Evolutionary conservation across 495 filamentous ascomycete species (phyloP).

Genomic region (Hypomontagnella monticulosa): DNA sequence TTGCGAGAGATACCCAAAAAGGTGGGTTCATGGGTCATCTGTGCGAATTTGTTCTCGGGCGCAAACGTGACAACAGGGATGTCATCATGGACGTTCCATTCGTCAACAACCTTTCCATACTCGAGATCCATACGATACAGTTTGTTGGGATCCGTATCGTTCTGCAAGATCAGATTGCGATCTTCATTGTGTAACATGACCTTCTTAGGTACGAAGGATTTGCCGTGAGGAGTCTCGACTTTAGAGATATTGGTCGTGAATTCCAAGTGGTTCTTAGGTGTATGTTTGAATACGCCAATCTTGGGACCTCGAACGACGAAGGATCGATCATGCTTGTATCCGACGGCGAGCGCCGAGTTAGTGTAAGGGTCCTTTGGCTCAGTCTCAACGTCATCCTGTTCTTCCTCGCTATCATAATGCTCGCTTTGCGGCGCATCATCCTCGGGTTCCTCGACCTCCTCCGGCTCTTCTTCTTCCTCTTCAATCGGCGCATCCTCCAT

Average conservation of each 20-base stretch:
- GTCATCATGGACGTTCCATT: slow-evolving; percentile 99
- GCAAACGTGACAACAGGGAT: slow-evolving; percentile 90
- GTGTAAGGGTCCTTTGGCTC: slow-evolving; percentile 80
- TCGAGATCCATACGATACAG: slow-evolving; percentile 99
- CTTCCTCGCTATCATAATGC: slow-evolving; percentile 91
- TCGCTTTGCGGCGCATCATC: slow-evolving; percentile 65
- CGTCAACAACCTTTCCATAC: slow-evolving; percentile 98
- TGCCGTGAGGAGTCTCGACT: slow-evolving; percentile 87
- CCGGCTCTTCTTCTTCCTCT: slow-evolving; percentile 72
- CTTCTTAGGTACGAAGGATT: slow-evolving; percentile 92
- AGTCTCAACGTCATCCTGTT: slow-evolving; percentile 82
- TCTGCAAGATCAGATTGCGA: slow-evolving; percentile 90
- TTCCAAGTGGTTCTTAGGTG: slow-evolving; percentile 87
- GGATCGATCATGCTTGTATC: slow-evolving; percentile 96
- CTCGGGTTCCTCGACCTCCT: slow-evolving; percentile 69
- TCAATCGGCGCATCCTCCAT: slow-evolving; percentile 80
- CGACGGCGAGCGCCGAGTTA: slow-evolving; percentile 96
- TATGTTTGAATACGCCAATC: slow-evolving; percentile 99
- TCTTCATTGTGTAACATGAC: slow-evolving; percentile 98
- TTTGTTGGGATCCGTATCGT: slow-evolving; percentile 82
- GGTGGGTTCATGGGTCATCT: slow-evolving; percentile 95
- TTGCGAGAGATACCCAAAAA: slow-evolving; percentile 93
- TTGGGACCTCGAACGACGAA: slow-evolving; percentile 97
- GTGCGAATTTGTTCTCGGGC: slow-evolving; percentile 96
- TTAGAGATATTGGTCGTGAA: slow-evolving; percentile 98